Evolutionary conservation across 2,329 filamentous ascomycete species (phyloP).

Genomic region (Sporothrix humicola): DNA sequence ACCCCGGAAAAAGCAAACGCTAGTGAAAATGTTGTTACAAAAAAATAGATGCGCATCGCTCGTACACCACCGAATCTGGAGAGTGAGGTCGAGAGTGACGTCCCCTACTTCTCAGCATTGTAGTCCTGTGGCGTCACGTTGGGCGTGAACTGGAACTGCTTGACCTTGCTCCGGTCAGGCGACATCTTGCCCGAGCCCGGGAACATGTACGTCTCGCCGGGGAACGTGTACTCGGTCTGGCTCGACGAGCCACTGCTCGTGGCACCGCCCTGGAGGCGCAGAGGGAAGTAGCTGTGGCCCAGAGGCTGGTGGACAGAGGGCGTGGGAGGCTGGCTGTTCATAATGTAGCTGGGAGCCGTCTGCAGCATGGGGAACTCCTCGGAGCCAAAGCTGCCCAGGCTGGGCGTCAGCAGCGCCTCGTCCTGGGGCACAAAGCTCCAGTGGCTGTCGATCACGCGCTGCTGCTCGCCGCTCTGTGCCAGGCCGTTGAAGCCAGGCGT

Average conservation of each 20-base stretch:
- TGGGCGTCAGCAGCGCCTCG: constrained; percentile 57
- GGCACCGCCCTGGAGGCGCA: constrained; percentile 42
- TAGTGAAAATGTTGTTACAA: constrained; percentile 27
- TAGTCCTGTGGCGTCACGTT: constrained; percentile 55
- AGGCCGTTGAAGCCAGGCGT: constrained; percentile 31
- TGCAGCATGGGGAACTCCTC: constrained; percentile 52
- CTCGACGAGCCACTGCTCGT: constrained; percentile 38
- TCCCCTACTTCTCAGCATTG: neutral
- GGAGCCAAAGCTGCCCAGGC: constrained; percentile 52
- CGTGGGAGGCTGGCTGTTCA: constrained; percentile 56
- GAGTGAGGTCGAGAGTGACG: too few species aligned
- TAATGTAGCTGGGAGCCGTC: constrained; percentile 53
- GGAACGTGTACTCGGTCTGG: constrained; percentile 59
- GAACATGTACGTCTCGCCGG: constrained; percentile 50
- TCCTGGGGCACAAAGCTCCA: constrained; percentile 49
- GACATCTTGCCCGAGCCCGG: constrained; percentile 47
- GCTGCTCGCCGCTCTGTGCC: constrained; percentile 42
- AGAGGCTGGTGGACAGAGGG: constrained; percentile 56
- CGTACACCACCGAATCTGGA: neutral
- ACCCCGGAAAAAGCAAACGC: neutral
- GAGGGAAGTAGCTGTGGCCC: constrained; percentile 49
- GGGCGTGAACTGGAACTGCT: constrained; percentile 54
- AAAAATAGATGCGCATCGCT: neutral
- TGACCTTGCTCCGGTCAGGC: constrained; percentile 48
- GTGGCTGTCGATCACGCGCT: constrained; percentile 45